Percentiles rank a stretch among this genome's conserved stretches.
These are phyloP conservation scores for Mycena citricolor DNA, from an alignment of 1,284 basidiomycete genomes.

Conservation along the genomic window DNA sequence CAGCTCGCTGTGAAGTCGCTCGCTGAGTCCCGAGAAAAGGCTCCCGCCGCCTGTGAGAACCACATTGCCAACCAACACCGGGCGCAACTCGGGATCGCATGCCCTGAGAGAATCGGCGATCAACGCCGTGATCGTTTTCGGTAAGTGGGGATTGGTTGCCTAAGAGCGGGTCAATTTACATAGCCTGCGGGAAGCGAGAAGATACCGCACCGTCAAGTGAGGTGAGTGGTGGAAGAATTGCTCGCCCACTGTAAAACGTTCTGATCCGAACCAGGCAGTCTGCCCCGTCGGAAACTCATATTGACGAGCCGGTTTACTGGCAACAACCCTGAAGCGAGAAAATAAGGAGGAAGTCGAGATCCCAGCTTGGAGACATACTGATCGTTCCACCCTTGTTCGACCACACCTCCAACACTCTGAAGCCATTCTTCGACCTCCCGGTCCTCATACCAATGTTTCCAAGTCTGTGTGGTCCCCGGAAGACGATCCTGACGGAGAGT, in stretches of 20 bases:
- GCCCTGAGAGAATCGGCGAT: slow-evolving; percentile 80
- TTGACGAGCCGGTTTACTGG: slow-evolving; percentile 53
- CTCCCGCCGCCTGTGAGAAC: slow-evolving; percentile 93
- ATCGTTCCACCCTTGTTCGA: slow-evolving; percentile 88
- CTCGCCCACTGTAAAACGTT: slow-evolving; percentile 86
- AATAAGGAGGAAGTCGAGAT: slow-evolving; percentile 10
- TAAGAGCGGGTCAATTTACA: slow-evolving; percentile 26
- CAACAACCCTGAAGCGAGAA: slow-evolving; percentile 47
- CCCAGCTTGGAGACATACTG: slow-evolving; percentile 45
- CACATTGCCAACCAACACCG: slow-evolving; percentile 88
- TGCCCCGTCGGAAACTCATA: slow-evolving; percentile 98
- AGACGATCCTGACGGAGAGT: slow-evolving; percentile 74
- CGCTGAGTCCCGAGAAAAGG: slow-evolving; percentile 82
- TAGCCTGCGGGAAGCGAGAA: slow-evolving; percentile 4
- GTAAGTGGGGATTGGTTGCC: slow-evolving; percentile 62
- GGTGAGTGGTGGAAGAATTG: slow-evolving; percentile 84
- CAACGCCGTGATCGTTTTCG: slow-evolving; percentile 76
- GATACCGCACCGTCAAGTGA: slow-evolving; percentile 67
- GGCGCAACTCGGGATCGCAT: slow-evolving; percentile 90
- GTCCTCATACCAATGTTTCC: slow-evolving; percentile 81
- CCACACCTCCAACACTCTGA: slow-evolving; percentile 82
- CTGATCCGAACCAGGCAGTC: slow-evolving; percentile 80
- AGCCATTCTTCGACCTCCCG: slow-evolving; percentile 93
- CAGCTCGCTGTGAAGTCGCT: slow-evolving; percentile 84
- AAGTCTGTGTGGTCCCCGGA: slow-evolving; percentile 73